A percentile compares a stretch with the other conserved stretches of the same genome.
These are phyloP conservation scores for Lentinula raphanica DNA, from an alignment of 768 basidiomycete species.

Conservation along the genomic window DNA sequence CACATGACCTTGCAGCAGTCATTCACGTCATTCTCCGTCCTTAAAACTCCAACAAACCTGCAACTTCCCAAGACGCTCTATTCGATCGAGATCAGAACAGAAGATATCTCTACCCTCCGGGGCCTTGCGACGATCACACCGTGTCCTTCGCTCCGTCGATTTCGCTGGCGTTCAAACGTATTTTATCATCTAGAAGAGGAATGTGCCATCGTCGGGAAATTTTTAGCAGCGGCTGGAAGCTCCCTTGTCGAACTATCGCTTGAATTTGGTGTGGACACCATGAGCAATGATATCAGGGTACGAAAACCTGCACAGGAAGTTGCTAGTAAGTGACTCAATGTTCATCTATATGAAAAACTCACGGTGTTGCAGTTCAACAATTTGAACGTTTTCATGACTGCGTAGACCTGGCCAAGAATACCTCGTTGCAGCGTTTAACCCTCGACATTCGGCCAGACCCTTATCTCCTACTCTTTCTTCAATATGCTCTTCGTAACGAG, in stretches of 20 bases:
- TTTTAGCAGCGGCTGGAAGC: not conserved
- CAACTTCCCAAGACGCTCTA: not conserved
- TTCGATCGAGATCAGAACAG: not conserved
- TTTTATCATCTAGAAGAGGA: slow-evolving; percentile 2
- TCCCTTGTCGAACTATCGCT: slow-evolving; percentile 2
- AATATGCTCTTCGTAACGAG: not conserved
- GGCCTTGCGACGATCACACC: not conserved
- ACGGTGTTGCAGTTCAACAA: not conserved
- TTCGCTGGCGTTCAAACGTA: not conserved
- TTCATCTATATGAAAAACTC: not conserved
- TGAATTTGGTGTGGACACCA: not conserved
- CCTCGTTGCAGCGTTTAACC: not conserved
- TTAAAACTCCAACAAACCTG: not conserved
- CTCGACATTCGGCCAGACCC: slow-evolving; percentile 2
- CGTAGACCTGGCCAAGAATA: not conserved
- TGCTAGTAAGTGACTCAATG: not conserved
- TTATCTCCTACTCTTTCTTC: slow-evolving; percentile 1
- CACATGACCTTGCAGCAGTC: not conserved
- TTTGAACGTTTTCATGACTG: slow-evolving; percentile 2
- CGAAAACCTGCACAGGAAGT: not conserved
- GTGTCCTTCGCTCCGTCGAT: slow-evolving; percentile 3
- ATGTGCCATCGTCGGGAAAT: not conserved
- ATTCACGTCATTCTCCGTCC: not conserved
- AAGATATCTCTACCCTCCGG: not conserved
- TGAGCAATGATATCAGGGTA: not conserved